phyloP scores from a whole-genome alignment of 2,329 filamentous ascomycete genomes.

The Botrytis pseudocinerea region DNA sequence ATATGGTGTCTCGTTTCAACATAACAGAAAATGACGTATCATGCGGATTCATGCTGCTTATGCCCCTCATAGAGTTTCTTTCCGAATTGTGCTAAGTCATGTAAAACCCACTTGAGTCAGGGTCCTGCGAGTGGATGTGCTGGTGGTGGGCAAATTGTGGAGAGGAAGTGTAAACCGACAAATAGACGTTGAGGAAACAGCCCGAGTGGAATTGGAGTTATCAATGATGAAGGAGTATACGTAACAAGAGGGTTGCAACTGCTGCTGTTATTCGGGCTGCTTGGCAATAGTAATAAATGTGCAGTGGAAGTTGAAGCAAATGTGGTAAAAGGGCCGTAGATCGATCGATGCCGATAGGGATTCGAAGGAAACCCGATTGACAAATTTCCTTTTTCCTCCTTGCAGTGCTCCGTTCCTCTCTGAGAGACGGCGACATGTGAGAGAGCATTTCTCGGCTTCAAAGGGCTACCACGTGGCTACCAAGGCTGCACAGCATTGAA shows the following conservation, averaged over 20 bases:
- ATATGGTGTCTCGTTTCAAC: background rate
- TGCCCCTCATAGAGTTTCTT: background rate
- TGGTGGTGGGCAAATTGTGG: background rate
- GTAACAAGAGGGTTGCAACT: background rate
- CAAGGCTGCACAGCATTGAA: too few relatives aligned
- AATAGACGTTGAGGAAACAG: background rate
- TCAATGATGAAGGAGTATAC: constrained; percentile 12
- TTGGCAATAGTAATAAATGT: background rate
- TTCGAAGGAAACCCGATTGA: background rate
- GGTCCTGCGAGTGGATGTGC: background rate
- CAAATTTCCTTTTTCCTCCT: background rate
- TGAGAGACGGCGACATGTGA: background rate
- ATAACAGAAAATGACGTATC: constrained; percentile 4
- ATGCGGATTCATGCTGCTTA: background rate
- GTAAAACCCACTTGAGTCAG: constrained; percentile 9
- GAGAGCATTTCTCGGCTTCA: background rate
- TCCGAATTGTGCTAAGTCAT: constrained; percentile 7
- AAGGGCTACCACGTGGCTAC: background rate
- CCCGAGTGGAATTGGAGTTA: background rate
- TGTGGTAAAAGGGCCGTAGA: background rate
- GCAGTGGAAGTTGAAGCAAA: background rate
- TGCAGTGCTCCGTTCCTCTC: background rate
- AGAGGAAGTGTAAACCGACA: background rate
- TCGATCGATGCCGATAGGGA: background rate
- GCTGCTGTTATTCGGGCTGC: background rate